Evolutionary conservation across 2,329 filamentous ascomycete genomes (phyloP).

Genomic region (Alternaria triticina): DNA sequence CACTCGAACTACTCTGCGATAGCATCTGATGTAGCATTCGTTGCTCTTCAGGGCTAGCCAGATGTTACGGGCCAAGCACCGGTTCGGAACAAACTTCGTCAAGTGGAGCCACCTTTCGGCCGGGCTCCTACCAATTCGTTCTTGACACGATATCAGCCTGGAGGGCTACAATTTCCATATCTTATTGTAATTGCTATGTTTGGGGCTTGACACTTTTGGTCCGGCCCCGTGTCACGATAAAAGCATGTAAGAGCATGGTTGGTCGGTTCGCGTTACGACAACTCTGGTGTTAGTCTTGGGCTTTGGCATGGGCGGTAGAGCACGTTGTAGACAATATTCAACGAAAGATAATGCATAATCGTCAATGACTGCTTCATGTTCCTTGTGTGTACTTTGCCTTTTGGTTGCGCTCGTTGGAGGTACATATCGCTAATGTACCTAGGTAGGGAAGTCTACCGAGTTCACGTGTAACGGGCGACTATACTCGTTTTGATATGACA

Average conservation of each 20-base stretch:
- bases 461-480: slow-evolving; percentile 5
- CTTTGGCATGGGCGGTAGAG: slow-evolving; percentile 8
- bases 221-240: slow-evolving; percentile 27
- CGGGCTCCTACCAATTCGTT: slow-evolving; percentile 8
- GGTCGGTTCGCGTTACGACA: slow-evolving; percentile 15
- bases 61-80: background rate
- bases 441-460: slow-evolving; percentile 2
- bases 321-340: slow-evolving; percentile 4
- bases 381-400: background rate
- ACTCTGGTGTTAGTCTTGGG: slow-evolving; percentile 17
- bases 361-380: background rate
- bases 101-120: slow-evolving; percentile 8
- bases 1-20: background rate
- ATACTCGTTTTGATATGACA: background rate
- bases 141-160: slow-evolving; percentile 5
- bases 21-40: background rate
- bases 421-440: background rate
- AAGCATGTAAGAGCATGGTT: slow-evolving; percentile 27
- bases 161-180: slow-evolving; percentile 19
- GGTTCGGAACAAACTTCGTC: background rate
- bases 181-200: slow-evolving; percentile 30
- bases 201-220: slow-evolving; percentile 13
- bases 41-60: background rate
- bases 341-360: slow-evolving; percentile 21
- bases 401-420: background rate